Evolutionary conservation across 208 protist species (phyloP), one percentile per base, ranked within the genome.

Genomic region (Leishmania arabica): DNA sequence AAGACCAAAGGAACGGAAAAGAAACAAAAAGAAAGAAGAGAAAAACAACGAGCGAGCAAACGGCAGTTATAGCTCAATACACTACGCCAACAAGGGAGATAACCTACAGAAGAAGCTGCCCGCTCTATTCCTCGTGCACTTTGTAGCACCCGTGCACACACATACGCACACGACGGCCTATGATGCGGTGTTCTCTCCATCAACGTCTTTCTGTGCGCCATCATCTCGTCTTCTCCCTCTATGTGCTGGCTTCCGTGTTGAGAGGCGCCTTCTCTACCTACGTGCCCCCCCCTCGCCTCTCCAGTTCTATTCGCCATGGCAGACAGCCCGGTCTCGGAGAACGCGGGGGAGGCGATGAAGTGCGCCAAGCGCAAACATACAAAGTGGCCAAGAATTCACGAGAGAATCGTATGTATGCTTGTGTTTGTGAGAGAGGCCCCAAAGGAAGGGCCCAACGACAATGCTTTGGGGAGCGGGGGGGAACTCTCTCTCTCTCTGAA

Each of bases 41-140:
- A n/a, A 73, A 21, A 34, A 53, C 68, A 27, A 53, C 69, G 31
- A 53, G 69, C 69, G 42, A 73, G 45, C 45, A 73, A 73, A 47
- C 24, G 47, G 27, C 69, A 51, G 45, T 40, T 24, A 73, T 27
- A 73, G 5, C 21, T 34, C 45, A 34, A 27, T 27, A 21, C 40
- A 73, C 34, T 51, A 73, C 8, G 69, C 47, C 69, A 72, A n/a
- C 66, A 73, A 73, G 40, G 11, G 21, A 40, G 51, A 40, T 21
- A 45, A 21, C 37, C 34, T 19, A 40, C 27, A 31, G 47, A 17
- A 45, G 51, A 64, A 64, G 37, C 51, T 34, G 51, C 72, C 6
- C 47, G 6, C 47, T 76, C 31, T 47, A 62, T 76, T 62, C 40
- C 5, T 31, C 34, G 15, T n/a, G 9, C 58, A n/a, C 68, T 54